A percentile compares a stretch with the other conserved stretches of the same genome.
These are phyloP conservation scores for Candida ponderosae DNA, from an alignment of 805 yeast species.

Conservation along the genomic window DNA sequence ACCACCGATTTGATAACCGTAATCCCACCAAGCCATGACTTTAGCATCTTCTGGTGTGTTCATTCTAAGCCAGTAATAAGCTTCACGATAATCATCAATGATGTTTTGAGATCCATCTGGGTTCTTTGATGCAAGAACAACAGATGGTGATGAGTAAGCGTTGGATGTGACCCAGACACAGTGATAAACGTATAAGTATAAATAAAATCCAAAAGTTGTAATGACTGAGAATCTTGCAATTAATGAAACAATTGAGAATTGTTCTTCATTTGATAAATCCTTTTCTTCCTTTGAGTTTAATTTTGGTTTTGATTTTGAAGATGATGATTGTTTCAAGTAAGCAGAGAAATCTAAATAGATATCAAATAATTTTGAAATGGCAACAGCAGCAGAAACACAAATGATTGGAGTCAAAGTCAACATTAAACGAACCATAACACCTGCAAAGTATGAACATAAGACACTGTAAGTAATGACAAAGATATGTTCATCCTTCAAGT, in stretches of 20 bases:
- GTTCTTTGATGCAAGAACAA: constrained; percentile 74
- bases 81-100: constrained; percentile 97
- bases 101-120: constrained; percentile 81
- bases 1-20: constrained; percentile 99
- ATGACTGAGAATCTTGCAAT: constrained; percentile 57
- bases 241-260: constrained; percentile 18
- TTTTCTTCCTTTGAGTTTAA: background rate
- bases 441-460: constrained; percentile 95
- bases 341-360: constrained; percentile 62
- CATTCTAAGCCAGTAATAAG: constrained; percentile 98
- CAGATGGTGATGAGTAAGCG: constrained; percentile 97
- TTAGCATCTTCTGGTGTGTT: constrained; percentile 94
- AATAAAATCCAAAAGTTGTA: constrained; percentile 62
- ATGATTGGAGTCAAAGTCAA: constrained; percentile 93
- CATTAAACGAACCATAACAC: constrained; percentile 98
- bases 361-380: constrained; percentile 78
- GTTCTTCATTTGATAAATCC: constrained; percentile 5
- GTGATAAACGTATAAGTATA: constrained; percentile 79
- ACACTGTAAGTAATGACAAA: constrained; percentile 88
- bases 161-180: constrained; percentile 96
- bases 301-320: too few relatives aligned
- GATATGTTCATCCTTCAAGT: constrained; percentile 84
- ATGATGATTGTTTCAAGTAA: constrained; percentile 8
- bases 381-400: constrained; percentile 88
- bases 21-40: constrained; percentile 99